These are phyloP conservation scores for Kalmusia sp. DNA, from an alignment of 2,329 filamentous ascomycete genomes.

Conservation along the genomic window DNA sequence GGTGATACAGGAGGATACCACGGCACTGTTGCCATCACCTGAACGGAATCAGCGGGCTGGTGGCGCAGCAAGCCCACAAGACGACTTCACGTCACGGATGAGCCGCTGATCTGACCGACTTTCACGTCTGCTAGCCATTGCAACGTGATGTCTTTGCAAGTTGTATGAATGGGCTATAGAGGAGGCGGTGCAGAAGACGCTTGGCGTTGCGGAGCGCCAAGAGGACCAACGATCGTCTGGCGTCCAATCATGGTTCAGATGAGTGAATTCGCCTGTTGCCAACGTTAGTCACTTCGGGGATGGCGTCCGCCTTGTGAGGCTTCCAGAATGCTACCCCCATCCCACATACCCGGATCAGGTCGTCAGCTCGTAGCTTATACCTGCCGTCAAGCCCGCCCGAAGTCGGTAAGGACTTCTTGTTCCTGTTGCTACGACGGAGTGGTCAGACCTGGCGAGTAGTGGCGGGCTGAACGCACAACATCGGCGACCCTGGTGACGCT, in stretches of 20 bases:
- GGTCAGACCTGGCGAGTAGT: not conserved
- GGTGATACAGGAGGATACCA: constrained; percentile 7
- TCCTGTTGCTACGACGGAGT: not conserved
- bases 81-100: not conserved
- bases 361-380: not conserved
- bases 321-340: not conserved
- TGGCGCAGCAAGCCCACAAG: constrained; percentile 10
- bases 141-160: constrained; percentile 6
- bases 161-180: not conserved
- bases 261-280: not conserved
- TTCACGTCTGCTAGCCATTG: constrained; percentile 3
- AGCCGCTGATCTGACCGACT: not conserved
- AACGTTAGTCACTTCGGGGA: not conserved
- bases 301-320: not conserved
- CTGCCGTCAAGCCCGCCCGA: not conserved
- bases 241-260: not conserved
- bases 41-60: not conserved
- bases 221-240: not conserved
- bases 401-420: not conserved
- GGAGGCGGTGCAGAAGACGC: constrained; percentile 1
- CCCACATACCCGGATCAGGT: not conserved
- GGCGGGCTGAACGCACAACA: not conserved
- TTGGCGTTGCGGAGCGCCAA: not conserved
- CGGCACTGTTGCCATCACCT: not conserved
- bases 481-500: not conserved